Evolutionary conservation across 441 rosid species (phyloP), one percentile per base, ranked within the genome.

Genomic region (Erodium moschatum): DNA sequence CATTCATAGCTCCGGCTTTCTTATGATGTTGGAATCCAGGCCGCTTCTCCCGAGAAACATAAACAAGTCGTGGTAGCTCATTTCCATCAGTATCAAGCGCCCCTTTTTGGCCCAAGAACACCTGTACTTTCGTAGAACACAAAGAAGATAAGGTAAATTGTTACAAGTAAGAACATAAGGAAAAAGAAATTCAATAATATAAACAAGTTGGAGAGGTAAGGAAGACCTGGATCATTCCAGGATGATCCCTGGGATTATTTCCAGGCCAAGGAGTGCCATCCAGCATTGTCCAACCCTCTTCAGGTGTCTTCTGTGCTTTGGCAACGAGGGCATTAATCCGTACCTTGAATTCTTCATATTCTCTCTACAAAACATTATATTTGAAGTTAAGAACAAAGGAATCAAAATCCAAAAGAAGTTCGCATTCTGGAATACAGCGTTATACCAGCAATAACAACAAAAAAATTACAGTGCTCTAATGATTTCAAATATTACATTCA

Each of bases 231-330:
- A 93, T 93, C 98, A 93, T 93, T 81, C 98, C 98, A 20, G 98
- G 98, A 87, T 91, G 98, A 73, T 93, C 98, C 79, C 97, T 87
- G 71, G 82, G 84, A 78, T 93, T 93, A 81, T 93, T 93, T 75
- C 98, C 98, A 67, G 98, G 98, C 98, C 98, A 93, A 0, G 98
- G 98, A 44, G 98, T 93, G 63, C 98, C 98, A 78, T 93, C 98
- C 83, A 91, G 98, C 97, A 93, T 89, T 29, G 88, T 83, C 97
- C 98, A 93, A 71, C 98, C 98, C 83, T 89, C 98, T 77, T 91
- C 97, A 35, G 98, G 98, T 79, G 88, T 76, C 68, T 91, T 93
- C 54, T 80, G 82, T 20, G 98, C 96, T 82, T 93, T 91, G 46
- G 98, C 84, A 71, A 93, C 98, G 80, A 93, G 96, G 70, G 88